Evolutionary conservation across 768 basidiomycete species (phyloP).

Genomic region (Mycena latifolia): DNA sequence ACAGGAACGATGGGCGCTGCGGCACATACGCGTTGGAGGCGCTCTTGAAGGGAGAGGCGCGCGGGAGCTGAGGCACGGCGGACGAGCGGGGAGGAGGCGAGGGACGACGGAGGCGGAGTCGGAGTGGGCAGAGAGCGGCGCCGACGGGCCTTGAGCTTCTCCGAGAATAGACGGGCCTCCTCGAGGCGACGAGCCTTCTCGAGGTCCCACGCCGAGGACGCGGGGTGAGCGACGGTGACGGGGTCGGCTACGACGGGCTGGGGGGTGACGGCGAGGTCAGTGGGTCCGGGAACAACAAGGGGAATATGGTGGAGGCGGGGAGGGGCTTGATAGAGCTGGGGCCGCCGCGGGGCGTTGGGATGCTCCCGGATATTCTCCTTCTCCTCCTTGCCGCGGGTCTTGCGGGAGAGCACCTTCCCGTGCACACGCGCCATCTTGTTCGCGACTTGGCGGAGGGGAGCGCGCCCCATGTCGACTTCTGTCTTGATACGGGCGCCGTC

Average conservation of each 20-base stretch:
- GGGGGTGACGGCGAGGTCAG: not conserved
- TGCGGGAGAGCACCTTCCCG: not conserved
- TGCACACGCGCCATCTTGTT: not conserved
- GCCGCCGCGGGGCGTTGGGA: not conserved
- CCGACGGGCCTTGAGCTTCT: not conserved
- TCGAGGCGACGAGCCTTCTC: not conserved
- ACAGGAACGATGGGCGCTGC: not conserved
- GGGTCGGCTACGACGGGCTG: no score
- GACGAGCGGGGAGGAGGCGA: not conserved
- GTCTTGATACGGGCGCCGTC: no score
- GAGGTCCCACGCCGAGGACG: not conserved
- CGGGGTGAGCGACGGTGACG: not conserved
- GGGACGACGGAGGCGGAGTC: not conserved
- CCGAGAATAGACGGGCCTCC: not conserved
- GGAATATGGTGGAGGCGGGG: no score
- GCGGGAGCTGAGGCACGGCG: not conserved
- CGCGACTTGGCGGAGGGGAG: not conserved
- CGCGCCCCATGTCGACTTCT: not conserved
- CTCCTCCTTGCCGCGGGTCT: not conserved
- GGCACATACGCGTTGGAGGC: slow-evolving; percentile 11
- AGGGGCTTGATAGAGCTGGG: not conserved
- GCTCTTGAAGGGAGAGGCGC: not conserved
- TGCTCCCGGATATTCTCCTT: slow-evolving; percentile 2
- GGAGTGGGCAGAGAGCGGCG: not conserved
- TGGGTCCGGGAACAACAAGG: not conserved